Evolutionary conservation across 192 early-diverging fungal species (phyloP).

Genomic region (Entomortierella chlamydospora): DNA sequence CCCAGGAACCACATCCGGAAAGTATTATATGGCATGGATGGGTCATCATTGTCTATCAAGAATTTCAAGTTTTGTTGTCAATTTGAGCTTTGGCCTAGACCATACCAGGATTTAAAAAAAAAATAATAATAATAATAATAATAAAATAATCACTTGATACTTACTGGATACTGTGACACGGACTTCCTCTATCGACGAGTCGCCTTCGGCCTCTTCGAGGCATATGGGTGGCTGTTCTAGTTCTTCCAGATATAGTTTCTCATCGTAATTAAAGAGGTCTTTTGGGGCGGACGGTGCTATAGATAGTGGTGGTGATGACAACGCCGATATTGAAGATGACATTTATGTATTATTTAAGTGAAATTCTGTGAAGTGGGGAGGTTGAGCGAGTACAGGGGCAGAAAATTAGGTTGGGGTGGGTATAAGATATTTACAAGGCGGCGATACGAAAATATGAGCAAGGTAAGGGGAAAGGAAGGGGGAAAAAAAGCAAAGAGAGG

Average conservation of each 20-base stretch:
- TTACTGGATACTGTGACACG: constrained; percentile 55
- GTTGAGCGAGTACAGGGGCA: no score
- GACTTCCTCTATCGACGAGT: constrained; percentile 60
- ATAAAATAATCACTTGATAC: not conserved
- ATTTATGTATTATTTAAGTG: not conserved
- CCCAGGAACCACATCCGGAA: constrained; percentile 66
- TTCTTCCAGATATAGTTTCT: not conserved
- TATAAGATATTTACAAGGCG: no score
- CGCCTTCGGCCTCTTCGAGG: constrained; percentile 35
- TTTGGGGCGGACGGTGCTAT: not conserved
- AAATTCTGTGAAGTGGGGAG: no score
- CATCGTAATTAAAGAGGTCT: not conserved
- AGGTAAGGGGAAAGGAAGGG: not conserved
- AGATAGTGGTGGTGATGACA: not conserved
- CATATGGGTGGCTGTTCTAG: not conserved
- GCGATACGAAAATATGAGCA: no score
- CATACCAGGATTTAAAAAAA: constrained; percentile 54
- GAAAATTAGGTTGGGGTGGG: no score
- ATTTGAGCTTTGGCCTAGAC: no score
- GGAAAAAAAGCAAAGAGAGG: not conserved
- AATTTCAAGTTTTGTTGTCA: constrained; percentile 39
- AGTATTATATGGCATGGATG: constrained; percentile 59
- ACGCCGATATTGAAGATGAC: not conserved
- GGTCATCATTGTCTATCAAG: constrained; percentile 62
- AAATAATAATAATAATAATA: constrained; percentile 46